These are phyloP conservation scores for Rhodofomes roseus DNA, from an alignment of 1,284 basidiomycete genomes.

Conservation along the genomic window DNA sequence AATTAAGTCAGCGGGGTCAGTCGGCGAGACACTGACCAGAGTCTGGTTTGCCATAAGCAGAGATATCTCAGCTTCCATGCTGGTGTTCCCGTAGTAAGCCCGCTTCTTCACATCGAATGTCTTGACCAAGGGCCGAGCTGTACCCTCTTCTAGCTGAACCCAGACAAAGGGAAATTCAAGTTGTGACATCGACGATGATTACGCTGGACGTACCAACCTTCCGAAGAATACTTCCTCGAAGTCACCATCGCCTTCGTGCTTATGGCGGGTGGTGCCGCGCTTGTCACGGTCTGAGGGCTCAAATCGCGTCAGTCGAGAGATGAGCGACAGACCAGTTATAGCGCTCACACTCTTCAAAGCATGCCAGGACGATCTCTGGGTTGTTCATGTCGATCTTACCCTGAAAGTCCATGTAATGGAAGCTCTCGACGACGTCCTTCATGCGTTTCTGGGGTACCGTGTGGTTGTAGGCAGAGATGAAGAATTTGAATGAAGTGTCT, in stretches of 20 bases:
- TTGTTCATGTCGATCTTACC: constrained; percentile 84
- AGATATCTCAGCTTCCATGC: constrained; percentile 96
- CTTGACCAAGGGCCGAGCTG: constrained; percentile 64
- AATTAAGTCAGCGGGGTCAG: too few species aligned
- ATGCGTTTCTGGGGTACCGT: constrained; percentile 67
- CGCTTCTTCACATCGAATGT: constrained; percentile 90
- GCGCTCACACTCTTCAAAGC: constrained; percentile 96
- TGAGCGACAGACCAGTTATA: too few species aligned
- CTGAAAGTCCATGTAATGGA: constrained; percentile 81
- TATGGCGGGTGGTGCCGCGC: constrained; percentile 38
- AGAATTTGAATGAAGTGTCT: constrained; percentile 77
- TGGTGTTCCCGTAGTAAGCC: constrained; percentile 91
- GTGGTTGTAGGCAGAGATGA: constrained; percentile 76
- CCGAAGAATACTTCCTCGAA: constrained; percentile 79
- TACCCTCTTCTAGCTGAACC: constrained; percentile 73
- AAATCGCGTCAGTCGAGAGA: too few species aligned
- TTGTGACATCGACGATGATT: too few species aligned
- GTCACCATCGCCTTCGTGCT: constrained; percentile 60
- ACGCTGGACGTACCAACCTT: constrained; percentile 66
- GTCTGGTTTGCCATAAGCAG: constrained; percentile 96
- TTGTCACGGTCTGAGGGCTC: constrained; percentile 44
- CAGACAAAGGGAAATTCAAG: background rate
- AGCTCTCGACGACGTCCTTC: constrained; percentile 72
- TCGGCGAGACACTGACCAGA: constrained; percentile 44
- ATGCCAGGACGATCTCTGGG: constrained; percentile 76